Evolutionary conservation across 768 basidiomycete species (phyloP).

Genomic region (Glaciozyma antarctica): DNA sequence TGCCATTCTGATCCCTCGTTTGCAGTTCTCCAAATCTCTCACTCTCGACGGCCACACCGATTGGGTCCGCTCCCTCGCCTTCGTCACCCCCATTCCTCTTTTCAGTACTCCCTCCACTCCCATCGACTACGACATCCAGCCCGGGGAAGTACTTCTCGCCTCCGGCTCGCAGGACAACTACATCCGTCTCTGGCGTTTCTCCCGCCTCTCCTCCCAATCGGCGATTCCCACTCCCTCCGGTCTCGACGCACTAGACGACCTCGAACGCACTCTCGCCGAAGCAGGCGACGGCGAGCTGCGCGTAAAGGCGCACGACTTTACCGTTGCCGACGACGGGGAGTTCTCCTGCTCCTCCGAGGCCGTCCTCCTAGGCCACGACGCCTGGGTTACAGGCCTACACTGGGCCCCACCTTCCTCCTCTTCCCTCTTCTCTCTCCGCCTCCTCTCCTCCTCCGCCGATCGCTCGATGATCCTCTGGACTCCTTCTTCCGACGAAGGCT

Average conservation of each 20-base stretch:
- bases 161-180: constrained; percentile 93
- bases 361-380: constrained; percentile 90
- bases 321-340: constrained; percentile 47
- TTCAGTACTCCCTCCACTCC: neutral
- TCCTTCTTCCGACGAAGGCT: constrained; percentile 40
- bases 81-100: constrained; percentile 42
- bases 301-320: constrained; percentile 70
- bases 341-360: constrained; percentile 87
- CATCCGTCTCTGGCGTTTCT: constrained; percentile 84
- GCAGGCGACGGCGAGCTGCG: constrained; percentile 56
- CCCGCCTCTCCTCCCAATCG: constrained; percentile 42
- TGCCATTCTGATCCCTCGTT: constrained; percentile 40
- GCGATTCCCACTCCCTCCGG: constrained; percentile 3
- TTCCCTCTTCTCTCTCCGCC: constrained; percentile 19
- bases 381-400: constrained; percentile 73
- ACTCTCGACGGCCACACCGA: constrained; percentile 70
- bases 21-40: constrained; percentile 19
- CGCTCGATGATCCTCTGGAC: constrained; percentile 94
- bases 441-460: constrained; percentile 90
- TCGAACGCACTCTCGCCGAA: constrained; percentile 27
- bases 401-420: constrained; percentile 52
- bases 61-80: constrained; percentile 78
- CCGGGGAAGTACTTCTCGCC: constrained; percentile 61
- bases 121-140: constrained; percentile 33
- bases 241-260: constrained; percentile 30